phyloP scores from a whole-genome alignment of 352 stramenopile genomes.

The Peronospora farinosa region DNA sequence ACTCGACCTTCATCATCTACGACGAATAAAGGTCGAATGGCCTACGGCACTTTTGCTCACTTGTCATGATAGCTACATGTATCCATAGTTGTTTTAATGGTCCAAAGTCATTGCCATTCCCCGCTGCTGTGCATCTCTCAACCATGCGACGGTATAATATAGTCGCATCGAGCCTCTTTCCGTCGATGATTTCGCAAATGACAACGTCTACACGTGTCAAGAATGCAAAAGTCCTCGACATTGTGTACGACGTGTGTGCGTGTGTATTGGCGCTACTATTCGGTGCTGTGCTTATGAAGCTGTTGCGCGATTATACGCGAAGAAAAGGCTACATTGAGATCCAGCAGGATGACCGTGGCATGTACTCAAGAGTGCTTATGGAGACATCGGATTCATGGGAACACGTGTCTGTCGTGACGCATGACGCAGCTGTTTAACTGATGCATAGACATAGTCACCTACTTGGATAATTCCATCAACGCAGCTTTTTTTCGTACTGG shows the following conservation, averaged over 20 bases:
- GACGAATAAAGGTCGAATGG: conserved; percentile 25
- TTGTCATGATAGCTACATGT: conserved; percentile 6
- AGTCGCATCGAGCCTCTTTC: conserved; percentile 11
- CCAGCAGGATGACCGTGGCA: conserved; percentile 53
- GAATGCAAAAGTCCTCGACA: neutral
- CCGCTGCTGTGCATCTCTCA: conserved; percentile 1
- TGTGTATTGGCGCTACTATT: conserved; percentile 43
- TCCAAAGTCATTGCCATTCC: conserved; percentile 1
- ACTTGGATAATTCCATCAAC: conserved; percentile 19
- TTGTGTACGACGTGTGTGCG: conserved; percentile 38
- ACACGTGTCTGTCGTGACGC: conserved; percentile 18
- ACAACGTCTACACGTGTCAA: neutral
- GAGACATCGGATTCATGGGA: conserved; percentile 68
- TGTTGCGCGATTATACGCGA: conserved; percentile 35
- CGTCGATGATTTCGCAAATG: conserved; percentile 13
- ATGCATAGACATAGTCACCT: neutral
- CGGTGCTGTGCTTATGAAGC: conserved; percentile 36
- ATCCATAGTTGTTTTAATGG: conserved; percentile 5
- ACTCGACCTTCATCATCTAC: conserved; percentile 63
- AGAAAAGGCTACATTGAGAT: conserved; percentile 61
- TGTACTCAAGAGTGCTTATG: conserved; percentile 60
- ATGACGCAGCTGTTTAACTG: conserved; percentile 15
- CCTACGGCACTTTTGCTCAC: neutral
- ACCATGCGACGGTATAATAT: conserved; percentile 20
- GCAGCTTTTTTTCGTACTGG: neutral